These are phyloP conservation scores for Phytophthora kernoviae DNA, from an alignment of 352 stramenopile genomes.

Conservation along the genomic window DNA sequence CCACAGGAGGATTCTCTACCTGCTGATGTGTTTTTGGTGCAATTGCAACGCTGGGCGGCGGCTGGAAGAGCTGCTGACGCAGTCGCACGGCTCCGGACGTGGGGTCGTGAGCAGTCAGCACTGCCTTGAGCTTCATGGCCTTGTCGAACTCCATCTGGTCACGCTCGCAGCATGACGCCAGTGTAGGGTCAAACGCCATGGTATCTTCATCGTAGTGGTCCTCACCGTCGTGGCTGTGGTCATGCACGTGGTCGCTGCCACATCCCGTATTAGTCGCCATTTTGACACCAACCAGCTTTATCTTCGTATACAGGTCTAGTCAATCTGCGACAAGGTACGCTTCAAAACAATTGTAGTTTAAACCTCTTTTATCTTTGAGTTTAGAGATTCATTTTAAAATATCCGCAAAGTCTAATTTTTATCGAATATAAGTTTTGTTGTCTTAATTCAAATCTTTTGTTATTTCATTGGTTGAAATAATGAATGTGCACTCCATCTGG, in stretches of 20 bases:
- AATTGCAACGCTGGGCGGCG: constrained; percentile 16
- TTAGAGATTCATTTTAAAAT: too few relatives aligned
- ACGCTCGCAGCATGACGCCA: constrained; percentile 70
- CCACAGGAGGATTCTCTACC: too few relatives aligned
- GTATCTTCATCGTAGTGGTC: constrained; percentile 33
- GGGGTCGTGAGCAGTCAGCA: constrained; percentile 62
- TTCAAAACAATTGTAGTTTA: too few relatives aligned
- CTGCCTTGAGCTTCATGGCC: constrained; percentile 66
- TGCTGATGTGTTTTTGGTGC: background rate
- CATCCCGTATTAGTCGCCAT: too few relatives aligned
- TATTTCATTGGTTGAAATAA: background rate
- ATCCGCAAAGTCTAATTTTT: too few relatives aligned
- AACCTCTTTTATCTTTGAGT: too few relatives aligned
- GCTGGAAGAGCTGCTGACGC: constrained; percentile 66
- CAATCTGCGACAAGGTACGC: too few relatives aligned
- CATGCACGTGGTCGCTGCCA: constrained; percentile 25
- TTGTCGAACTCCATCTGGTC: constrained; percentile 62
- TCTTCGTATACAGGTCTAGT: too few relatives aligned
- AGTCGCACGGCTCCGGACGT: constrained; percentile 55
- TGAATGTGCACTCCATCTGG: background rate
- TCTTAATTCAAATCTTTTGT: background rate
- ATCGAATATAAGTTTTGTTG: background rate
- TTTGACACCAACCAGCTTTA: too few relatives aligned
- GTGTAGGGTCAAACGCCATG: constrained; percentile 57
- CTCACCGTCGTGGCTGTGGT: constrained; percentile 21